These are phyloP conservation scores for Rutidosis leptorrhynchoides DNA, from an alignment of 129 eudicot genomes.

Conservation along the genomic window DNA sequence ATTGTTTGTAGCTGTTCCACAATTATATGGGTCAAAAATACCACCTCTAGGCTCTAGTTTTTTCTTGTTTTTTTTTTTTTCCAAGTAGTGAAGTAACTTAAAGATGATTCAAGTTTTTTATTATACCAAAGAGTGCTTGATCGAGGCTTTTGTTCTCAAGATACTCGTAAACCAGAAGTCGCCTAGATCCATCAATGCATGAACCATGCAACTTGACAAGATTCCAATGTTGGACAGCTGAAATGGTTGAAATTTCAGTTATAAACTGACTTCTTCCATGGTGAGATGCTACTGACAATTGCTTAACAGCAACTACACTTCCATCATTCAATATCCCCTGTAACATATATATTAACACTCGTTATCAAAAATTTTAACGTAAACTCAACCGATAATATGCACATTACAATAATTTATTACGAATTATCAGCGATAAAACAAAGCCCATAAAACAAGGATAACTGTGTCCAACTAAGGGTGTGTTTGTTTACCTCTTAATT, in stretches of 20 bases:
- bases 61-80: not conserved
- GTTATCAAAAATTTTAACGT: not conserved
- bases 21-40: not conserved
- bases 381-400: not conserved
- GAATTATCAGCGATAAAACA: not conserved
- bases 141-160: constrained; percentile 71
- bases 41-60: not conserved
- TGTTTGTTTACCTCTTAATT: too few relatives aligned
- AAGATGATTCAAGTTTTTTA: not conserved
- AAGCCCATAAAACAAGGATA: not conserved
- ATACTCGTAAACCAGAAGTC: constrained; percentile 66
- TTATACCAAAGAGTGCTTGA: constrained; percentile 63
- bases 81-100: not conserved
- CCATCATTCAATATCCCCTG: constrained; percentile 69
- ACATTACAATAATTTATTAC: not conserved
- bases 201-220: constrained; percentile 69
- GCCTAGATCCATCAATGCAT: constrained; percentile 57
- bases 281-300: constrained; percentile 52
- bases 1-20: not conserved
- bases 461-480: not conserved
- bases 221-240: constrained; percentile 75
- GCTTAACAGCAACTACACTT: constrained; percentile 58
- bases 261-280: constrained; percentile 62
- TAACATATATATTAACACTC: not conserved
- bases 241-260: constrained; percentile 73